phyloP scores from a whole-genome alignment of 176 grass and related monocot species.

The Lolium multiflorum region DNA sequence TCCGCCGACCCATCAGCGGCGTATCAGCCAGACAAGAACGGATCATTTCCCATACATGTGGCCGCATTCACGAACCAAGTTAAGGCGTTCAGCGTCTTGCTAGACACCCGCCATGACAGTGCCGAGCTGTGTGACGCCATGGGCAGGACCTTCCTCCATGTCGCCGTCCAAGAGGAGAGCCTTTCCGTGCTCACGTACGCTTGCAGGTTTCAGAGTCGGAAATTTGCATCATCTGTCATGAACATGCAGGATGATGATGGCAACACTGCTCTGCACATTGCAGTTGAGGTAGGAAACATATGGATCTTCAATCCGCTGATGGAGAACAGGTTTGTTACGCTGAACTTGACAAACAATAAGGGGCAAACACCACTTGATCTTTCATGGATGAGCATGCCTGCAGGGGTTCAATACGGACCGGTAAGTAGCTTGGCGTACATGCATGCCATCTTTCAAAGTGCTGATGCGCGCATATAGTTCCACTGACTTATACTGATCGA shows the following conservation, averaged over 20 bases:
- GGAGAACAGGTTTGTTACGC: accelerated
- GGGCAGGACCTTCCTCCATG: constrained; percentile 53
- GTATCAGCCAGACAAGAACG: background rate
- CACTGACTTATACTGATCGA: background rate
- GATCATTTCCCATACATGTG: constrained; percentile 33
- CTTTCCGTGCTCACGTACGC: background rate
- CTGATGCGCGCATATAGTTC: background rate
- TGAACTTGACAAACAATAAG: background rate
- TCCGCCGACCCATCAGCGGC: background rate
- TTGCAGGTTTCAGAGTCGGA: background rate
- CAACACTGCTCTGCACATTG: constrained; percentile 46
- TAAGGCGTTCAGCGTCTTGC: background rate
- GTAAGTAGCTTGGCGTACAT: background rate
- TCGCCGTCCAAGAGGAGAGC: constrained; percentile 17
- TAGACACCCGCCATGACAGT: background rate
- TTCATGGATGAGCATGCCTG: background rate
- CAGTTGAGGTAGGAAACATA: background rate
- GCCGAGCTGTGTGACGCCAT: constrained; percentile 21
- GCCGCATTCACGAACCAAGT: background rate
- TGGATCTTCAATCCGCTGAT: background rate
- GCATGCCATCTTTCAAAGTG: background rate
- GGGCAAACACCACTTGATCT: constrained; percentile 27
- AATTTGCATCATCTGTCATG: background rate
- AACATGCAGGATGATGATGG: constrained; percentile 45
- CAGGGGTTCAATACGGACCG: background rate